Evolutionary conservation across 768 basidiomycete genomes (phyloP).

Genomic region (Pulveroboletus sp.): DNA sequence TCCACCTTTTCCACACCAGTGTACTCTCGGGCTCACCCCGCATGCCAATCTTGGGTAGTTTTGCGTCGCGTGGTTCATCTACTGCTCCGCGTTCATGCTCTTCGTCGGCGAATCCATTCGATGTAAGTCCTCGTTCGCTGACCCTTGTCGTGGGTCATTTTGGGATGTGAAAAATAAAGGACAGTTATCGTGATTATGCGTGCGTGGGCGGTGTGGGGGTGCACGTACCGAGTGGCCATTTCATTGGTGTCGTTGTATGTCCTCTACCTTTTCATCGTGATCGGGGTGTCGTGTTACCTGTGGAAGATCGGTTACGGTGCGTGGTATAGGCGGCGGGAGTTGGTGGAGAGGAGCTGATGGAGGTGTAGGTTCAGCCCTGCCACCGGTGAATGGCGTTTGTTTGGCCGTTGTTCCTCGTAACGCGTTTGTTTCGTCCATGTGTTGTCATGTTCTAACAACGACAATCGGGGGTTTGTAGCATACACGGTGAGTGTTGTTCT

Average conservation of each 20-base stretch:
- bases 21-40: background rate
- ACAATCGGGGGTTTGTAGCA: background rate
- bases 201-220: slow-evolving; percentile 21
- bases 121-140: slow-evolving; percentile 3
- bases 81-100: slow-evolving; percentile 4
- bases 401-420: slow-evolving; percentile 1
- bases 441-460: background rate
- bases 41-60: slow-evolving; percentile 5
- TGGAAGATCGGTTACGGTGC: slow-evolving; percentile 4
- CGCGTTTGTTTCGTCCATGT: background rate
- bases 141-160: background rate
- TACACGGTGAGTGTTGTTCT: slow-evolving; percentile 1
- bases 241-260: slow-evolving; percentile 8
- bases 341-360: background rate
- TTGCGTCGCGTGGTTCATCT: slow-evolving; percentile 10
- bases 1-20: background rate
- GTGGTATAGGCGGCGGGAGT: background rate
- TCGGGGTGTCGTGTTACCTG: slow-evolving; percentile 5
- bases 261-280: slow-evolving; percentile 1
- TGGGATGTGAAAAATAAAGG: background rate
- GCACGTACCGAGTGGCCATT: slow-evolving; percentile 1
- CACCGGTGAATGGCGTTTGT: background rate
- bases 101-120: slow-evolving; percentile 14
- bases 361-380: background rate
- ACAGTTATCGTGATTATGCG: slow-evolving; percentile 19